Base-by-base conservation (phyloP, 805 yeast species). In the Geotrichum ghanense region DNA sequence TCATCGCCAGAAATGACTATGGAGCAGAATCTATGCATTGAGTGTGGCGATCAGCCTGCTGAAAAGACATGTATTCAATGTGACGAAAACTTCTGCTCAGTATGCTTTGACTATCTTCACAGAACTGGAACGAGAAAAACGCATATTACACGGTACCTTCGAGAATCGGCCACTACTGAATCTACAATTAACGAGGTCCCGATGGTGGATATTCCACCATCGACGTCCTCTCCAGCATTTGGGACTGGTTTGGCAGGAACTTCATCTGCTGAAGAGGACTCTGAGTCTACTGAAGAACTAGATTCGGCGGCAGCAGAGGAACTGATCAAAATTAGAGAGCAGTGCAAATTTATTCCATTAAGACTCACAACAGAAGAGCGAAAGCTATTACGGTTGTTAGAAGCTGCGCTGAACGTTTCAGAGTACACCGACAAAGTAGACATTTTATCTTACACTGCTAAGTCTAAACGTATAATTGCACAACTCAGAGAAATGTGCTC, bases 381-480 rank as follows among this genome's bases (percentile, higher is more conserved):
- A 52, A 83, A 81, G 60, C 60, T 80, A 35, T 63, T 83, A 46
- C 68, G 82, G 48, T 63, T 83, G 37, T 64, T 83, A 40, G 88
- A 83, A 52, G 88, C 92, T 1, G 88, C 89, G 0, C 65, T 83
- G 45, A 75, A 80, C 53, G 94, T 83, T 7, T 78, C 86, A 14
- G 90, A 83, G 55, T 83, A 83, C 58, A 83, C 90, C 0, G 89
- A 83, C 56, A 75, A 78, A 54, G 87, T 83, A 39, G 94, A 83
- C 59, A 78, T 83, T 35, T 60, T 79, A 22, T 70, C 82, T 0
- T 78, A 81, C 54, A 68, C 77, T 2, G 78, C 89, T 2, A 81
- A 83, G 56, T 67, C 86, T 1, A 80, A 74, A 58, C 71, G 90
- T 52, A 83, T 84, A 20, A 79, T 83, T 1, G 75, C 75, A 17